Percentiles rank a stretch among this genome's conserved stretches.
These are phyloP conservation scores for Beauveria sp. DNA, from an alignment of 2,329 filamentous ascomycete genomes.

Conservation along the genomic window DNA sequence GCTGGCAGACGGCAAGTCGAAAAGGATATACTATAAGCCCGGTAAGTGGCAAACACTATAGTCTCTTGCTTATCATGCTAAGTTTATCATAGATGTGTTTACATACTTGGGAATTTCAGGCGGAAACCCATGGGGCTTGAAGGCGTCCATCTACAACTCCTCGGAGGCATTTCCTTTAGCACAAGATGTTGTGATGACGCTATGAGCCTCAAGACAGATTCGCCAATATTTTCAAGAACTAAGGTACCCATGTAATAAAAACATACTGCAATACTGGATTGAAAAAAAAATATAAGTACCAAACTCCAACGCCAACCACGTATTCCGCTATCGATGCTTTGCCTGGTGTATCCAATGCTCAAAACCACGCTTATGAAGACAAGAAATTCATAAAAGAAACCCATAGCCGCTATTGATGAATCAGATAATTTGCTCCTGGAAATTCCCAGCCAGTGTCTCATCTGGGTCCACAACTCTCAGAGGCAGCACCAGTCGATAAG, in stretches of 20 bases:
- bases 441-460: conserved; percentile 27
- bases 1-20: conserved; percentile 41
- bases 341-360: not conserved
- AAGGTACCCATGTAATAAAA: too few species aligned
- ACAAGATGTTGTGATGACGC: not conserved
- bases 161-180: conserved; percentile 27
- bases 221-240: too few species aligned
- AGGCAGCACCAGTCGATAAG: conserved; percentile 79
- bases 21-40: conserved; percentile 69
- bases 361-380: not conserved
- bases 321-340: not conserved
- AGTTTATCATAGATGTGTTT: conserved; percentile 47
- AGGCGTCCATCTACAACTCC: conserved; percentile 49
- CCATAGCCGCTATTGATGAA: not conserved
- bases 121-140: conserved; percentile 55
- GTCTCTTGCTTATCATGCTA: conserved; percentile 9
- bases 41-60: conserved; percentile 36
- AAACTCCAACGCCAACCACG: conserved; percentile 5
- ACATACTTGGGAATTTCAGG: conserved; percentile 57
- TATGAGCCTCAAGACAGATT: not conserved
- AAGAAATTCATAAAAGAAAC: not conserved
- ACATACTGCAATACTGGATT: not conserved
- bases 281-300: not conserved
- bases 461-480: conserved; percentile 50
- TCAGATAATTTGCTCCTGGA: conserved; percentile 20